Conservation (phyloP, 106 monocot genomes). For the Vanilla planifolia region DNA sequence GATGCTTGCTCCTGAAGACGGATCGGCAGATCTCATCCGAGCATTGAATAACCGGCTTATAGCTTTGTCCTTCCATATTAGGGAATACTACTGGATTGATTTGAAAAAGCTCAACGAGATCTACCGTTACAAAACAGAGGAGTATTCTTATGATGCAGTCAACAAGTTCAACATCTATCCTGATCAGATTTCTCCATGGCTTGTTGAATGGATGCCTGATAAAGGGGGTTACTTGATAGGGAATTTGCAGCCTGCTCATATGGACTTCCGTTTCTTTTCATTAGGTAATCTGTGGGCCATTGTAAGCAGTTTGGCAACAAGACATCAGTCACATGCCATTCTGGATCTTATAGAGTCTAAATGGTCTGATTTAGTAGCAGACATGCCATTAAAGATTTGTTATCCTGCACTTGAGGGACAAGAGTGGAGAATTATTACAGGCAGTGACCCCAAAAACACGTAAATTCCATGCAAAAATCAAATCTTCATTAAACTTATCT, state of each 20-base stretch:
- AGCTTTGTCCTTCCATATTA: slow-evolving; percentile 93
- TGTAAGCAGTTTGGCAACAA: slow-evolving; percentile 74
- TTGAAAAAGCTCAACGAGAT: slow-evolving; percentile 98
- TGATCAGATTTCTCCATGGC: slow-evolving; percentile 91
- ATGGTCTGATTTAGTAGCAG: slow-evolving; percentile 95
- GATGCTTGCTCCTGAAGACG: slow-evolving; percentile 95
- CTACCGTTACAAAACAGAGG: slow-evolving; percentile 97
- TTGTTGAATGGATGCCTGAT: slow-evolving; percentile 93
- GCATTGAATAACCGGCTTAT: slow-evolving; percentile 89
- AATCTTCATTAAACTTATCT: no score
- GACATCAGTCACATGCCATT: slow-evolving; percentile 84
- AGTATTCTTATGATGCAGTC: slow-evolving; percentile 95
- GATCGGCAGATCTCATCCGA: slow-evolving; percentile 84
- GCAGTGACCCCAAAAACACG: slow-evolving; percentile 99
- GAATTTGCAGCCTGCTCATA: slow-evolving; percentile 97
- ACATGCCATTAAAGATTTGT: slow-evolving; percentile 98
- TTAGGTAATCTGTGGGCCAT: slow-evolving; percentile 95
- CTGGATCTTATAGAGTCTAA: slow-evolving; percentile 90
- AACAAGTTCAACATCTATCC: slow-evolving; percentile 99
- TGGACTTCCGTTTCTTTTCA: slow-evolving; percentile 99
- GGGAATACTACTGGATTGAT: slow-evolving; percentile 97
- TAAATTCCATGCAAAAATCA: no score
- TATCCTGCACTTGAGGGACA: slow-evolving; percentile 94
- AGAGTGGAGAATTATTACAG: slow-evolving; percentile 95
- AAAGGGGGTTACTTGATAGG: slow-evolving; percentile 96